Evolutionary conservation across 805 yeast species (phyloP).

Genomic region (Schwanniomyces sp.): DNA sequence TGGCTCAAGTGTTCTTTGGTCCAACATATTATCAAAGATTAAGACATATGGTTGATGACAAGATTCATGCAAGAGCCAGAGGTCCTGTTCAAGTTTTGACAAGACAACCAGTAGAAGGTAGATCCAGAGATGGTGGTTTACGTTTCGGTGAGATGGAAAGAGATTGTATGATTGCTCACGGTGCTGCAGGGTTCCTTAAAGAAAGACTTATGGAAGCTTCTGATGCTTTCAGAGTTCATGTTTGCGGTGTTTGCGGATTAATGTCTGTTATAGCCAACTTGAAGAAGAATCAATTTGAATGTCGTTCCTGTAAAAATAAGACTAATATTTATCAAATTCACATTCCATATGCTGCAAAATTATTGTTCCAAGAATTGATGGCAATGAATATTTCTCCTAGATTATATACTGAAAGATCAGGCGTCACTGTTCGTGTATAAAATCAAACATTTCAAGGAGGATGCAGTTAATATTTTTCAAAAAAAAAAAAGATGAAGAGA

Average conservation of each 20-base stretch:
- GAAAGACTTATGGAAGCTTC: constrained; percentile 99
- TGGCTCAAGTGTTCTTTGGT: constrained; percentile 99
- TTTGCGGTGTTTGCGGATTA: constrained; percentile 97
- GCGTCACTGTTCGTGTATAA: constrained; percentile 43
- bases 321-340: constrained; percentile 97
- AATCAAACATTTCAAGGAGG: neutral
- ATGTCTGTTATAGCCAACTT: constrained; percentile 97
- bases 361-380: constrained; percentile 98
- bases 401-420: constrained; percentile 89
- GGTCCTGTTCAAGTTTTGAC: constrained; percentile 98
- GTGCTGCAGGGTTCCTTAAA: constrained; percentile 97
- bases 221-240: constrained; percentile 97
- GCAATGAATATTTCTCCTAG: constrained; percentile 99
- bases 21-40: constrained; percentile 98
- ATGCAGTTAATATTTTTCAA: neutral
- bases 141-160: constrained; percentile 99
- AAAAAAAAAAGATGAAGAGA: neutral
- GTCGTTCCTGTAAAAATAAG: constrained; percentile 98
- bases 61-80: constrained; percentile 98
- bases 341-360: constrained; percentile 97
- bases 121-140: constrained; percentile 98
- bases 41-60: constrained; percentile 99
- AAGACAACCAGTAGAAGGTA: constrained; percentile 98
- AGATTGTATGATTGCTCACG: constrained; percentile 99
- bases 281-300: constrained; percentile 96